These are phyloP conservation scores for Stachybotrys chartarum DNA, from an alignment of 2,329 filamentous ascomycete genomes.

Conservation along the genomic window DNA sequence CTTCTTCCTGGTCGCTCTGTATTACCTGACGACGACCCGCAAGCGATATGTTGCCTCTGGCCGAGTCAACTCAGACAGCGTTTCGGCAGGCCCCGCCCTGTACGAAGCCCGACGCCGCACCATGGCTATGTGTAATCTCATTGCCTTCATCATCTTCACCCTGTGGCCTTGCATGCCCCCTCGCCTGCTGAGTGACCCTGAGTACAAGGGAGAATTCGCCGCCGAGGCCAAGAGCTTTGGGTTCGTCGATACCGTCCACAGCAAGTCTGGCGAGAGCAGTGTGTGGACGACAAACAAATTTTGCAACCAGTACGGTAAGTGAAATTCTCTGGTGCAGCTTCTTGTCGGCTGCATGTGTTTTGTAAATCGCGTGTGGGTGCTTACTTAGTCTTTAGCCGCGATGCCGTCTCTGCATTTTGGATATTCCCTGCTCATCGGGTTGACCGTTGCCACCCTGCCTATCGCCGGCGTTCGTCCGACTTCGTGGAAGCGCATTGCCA, in stretches of 20 bases:
- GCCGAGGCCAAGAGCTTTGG: slow-evolving; percentile 52
- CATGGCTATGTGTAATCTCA: slow-evolving; percentile 54
- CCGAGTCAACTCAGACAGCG: slow-evolving; percentile 17
- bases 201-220: slow-evolving; percentile 47
- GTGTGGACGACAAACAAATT: slow-evolving; percentile 54
- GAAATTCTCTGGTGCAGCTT: too few relatives aligned
- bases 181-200: slow-evolving; percentile 48
- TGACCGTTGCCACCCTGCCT: slow-evolving; percentile 61
- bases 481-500: slow-evolving; percentile 40
- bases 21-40: slow-evolving; percentile 61
- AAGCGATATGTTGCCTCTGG: slow-evolving; percentile 31
- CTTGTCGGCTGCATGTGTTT: too few relatives aligned
- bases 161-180: slow-evolving; percentile 59
- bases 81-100: slow-evolving; percentile 33
- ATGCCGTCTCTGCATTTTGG: slow-evolving; percentile 74
- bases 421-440: slow-evolving; percentile 65
- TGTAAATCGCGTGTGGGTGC: background rate
- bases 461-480: slow-evolving; percentile 45
- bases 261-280: slow-evolving; percentile 43
- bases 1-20: slow-evolving; percentile 57
- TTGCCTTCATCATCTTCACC: slow-evolving; percentile 56
- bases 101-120: slow-evolving; percentile 52
- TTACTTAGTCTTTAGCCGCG: slow-evolving; percentile 40
- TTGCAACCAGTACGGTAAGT: slow-evolving; percentile 65
- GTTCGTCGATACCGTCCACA: slow-evolving; percentile 56